Percentiles rank a stretch among this genome's conserved stretches.
phyloP scores from a whole-genome alignment of 139 green algal species.

The Chlorella sp. region DNA sequence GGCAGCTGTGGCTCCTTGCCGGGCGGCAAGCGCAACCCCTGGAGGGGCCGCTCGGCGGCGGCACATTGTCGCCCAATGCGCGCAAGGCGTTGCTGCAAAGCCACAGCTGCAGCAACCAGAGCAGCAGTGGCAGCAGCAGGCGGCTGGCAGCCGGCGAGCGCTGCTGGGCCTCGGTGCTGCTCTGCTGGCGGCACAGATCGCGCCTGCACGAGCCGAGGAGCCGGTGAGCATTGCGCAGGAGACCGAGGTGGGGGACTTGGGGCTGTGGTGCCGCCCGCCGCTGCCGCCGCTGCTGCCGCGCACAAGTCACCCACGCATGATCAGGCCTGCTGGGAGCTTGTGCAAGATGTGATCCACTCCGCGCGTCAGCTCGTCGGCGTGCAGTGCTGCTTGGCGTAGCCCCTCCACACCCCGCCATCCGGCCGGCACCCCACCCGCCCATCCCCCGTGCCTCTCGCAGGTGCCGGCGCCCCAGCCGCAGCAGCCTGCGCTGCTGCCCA shows the following conservation, averaged over 20 bases:
- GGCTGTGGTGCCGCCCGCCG: background rate
- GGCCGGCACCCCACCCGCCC: background rate
- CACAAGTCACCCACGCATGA: background rate
- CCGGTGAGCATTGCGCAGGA: background rate
- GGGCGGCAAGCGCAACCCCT: too few relatives aligned
- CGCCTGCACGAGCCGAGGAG: background rate
- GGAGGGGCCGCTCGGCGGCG: too few relatives aligned
- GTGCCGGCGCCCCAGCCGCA: background rate
- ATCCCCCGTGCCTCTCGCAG: background rate
- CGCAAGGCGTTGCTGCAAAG: background rate
- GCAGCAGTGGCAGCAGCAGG: background rate
- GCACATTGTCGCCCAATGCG: conserved; percentile 8
- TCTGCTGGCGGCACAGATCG: conserved; percentile 4
- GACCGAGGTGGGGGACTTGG: background rate
- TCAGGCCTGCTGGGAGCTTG: background rate
- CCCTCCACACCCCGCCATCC: background rate
- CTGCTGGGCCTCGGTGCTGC: background rate
- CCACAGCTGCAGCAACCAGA: background rate
- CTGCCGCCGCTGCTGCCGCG: background rate
- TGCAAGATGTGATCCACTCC: background rate
- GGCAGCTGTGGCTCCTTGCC: background rate
- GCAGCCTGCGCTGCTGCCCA: background rate
- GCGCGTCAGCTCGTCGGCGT: too few relatives aligned
- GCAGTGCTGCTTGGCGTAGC: too few relatives aligned
- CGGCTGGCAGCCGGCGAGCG: background rate